phyloP scores from a whole-genome alignment of 2,329 filamentous ascomycete genomes.

The Xylaria multiplex region DNA sequence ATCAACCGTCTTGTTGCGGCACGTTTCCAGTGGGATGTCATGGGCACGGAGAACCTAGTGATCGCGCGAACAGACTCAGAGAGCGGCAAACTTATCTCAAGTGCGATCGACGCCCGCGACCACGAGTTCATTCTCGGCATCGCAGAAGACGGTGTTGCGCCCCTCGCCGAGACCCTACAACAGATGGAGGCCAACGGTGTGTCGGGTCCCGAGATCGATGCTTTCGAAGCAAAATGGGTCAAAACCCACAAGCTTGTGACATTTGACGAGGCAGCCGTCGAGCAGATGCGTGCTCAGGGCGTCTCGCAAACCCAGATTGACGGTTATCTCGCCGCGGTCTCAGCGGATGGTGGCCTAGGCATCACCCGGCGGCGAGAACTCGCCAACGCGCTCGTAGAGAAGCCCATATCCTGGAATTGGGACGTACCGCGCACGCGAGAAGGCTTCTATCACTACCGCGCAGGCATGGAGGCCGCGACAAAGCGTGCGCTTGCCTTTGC shows the following conservation, averaged over 20 bases:
- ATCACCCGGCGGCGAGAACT: constrained; percentile 80
- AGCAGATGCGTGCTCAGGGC: constrained; percentile 75
- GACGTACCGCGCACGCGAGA: constrained; percentile 93
- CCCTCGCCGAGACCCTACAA: constrained; percentile 88
- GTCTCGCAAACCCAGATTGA: constrained; percentile 72
- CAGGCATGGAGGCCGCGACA: constrained; percentile 85
- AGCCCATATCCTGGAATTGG: constrained; percentile 84
- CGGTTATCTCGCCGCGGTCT: constrained; percentile 71
- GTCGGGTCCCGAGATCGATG: constrained; percentile 81
- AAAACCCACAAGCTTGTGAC: constrained; percentile 85
- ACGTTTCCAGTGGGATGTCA: constrained; percentile 97
- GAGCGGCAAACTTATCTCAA: constrained; percentile 88
- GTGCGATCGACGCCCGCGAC: constrained; percentile 90
- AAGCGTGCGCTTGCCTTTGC: constrained; percentile 93
- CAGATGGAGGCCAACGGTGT: constrained; percentile 87
- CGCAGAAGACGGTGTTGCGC: constrained; percentile 75
- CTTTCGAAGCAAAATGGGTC: constrained; percentile 88
- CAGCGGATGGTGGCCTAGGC: constrained; percentile 76
- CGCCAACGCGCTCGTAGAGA: constrained; percentile 72
- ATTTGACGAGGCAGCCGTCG: constrained; percentile 88
- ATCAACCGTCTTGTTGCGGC: constrained; percentile 93
- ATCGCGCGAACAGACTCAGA: constrained; percentile 97
- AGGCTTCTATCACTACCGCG: constrained; percentile 90
- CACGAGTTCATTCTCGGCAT: constrained; percentile 97
- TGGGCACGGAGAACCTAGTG: constrained; percentile 94